A percentile compares a stretch with the other conserved stretches of the same genome.
Evolutionary conservation across 768 basidiomycete genomes (phyloP).

Genomic region (Leucocoprinus birnbaumii): DNA sequence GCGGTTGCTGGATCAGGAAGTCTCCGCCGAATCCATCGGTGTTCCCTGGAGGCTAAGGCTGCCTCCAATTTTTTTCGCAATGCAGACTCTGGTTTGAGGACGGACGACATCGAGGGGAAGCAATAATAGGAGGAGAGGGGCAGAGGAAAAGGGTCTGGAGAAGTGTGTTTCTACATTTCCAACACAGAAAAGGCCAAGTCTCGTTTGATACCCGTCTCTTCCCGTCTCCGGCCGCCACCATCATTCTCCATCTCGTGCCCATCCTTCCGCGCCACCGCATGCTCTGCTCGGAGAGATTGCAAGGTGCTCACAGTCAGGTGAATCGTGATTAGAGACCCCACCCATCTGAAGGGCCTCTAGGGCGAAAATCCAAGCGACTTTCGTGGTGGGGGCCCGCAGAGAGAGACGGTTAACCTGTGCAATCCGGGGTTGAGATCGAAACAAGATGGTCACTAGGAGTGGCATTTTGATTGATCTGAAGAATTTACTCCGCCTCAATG

Average conservation of each 20-base stretch:
- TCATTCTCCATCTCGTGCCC: not conserved
- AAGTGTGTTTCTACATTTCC: not conserved
- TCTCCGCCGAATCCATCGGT: conserved; percentile 64
- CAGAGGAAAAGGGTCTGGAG: not conserved
- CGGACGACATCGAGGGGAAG: not conserved
- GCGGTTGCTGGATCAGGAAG: conserved; percentile 51
- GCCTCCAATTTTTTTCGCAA: conserved; percentile 37
- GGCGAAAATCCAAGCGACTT: too few species aligned
- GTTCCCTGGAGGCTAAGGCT: conserved; percentile 62
- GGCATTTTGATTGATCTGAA: too few species aligned
- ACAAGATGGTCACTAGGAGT: too few species aligned
- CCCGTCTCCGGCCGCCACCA: not conserved
- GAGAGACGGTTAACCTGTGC: too few species aligned
- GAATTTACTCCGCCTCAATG: too few species aligned
- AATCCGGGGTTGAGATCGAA: too few species aligned
- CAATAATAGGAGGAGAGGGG: not conserved
- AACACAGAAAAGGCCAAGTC: not conserved
- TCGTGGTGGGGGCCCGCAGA: not conserved
- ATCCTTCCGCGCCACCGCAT: not conserved
- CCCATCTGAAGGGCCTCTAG: too few species aligned
- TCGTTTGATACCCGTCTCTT: conserved; percentile 1
- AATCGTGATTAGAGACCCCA: too few species aligned
- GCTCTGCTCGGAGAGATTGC: too few species aligned
- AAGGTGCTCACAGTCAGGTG: too few species aligned
- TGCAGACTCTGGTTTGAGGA: conserved; percentile 13